phyloP scores from a whole-genome alignment of 345 rosid genomes.

The Eucalyptus cladocalyx region DNA sequence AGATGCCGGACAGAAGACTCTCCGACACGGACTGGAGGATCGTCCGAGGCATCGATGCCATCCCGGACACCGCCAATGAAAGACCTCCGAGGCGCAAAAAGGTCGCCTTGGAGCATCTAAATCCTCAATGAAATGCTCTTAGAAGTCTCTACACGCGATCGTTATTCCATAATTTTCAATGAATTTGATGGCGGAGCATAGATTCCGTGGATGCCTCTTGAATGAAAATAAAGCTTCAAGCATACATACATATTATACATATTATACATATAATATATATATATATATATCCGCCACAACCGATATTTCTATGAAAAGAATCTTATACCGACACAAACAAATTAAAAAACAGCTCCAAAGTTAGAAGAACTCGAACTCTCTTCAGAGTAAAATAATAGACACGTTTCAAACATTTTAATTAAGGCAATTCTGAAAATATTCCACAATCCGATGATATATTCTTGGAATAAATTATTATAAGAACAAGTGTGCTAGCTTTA shows the following conservation, averaged over 20 bases:
- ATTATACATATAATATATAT: too few species aligned
- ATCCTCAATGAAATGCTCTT: neutral
- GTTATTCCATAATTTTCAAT: neutral
- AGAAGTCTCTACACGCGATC: neutral
- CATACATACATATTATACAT: too few species aligned
- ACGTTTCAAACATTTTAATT: neutral
- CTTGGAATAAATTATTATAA: neutral
- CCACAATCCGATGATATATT: fast-evolving
- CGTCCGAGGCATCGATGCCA: neutral
- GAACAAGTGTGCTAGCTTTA: neutral
- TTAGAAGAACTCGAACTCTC: neutral
- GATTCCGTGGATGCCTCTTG: neutral
- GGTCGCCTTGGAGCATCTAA: neutral
- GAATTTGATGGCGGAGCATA: neutral
- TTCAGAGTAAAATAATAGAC: neutral
- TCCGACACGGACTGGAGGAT: neutral
- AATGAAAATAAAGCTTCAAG: neutral
- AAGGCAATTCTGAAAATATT: too few species aligned
- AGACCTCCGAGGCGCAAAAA: neutral
- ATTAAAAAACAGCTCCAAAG: neutral
- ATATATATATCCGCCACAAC: fast-evolving
- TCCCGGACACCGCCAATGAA: neutral
- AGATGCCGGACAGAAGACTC: neutral
- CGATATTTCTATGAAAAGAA: fast-evolving
- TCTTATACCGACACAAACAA: neutral